Evolutionary conservation across 1,139 yeast genomes (phyloP).

Genomic region (Scheffersomyces titani): DNA sequence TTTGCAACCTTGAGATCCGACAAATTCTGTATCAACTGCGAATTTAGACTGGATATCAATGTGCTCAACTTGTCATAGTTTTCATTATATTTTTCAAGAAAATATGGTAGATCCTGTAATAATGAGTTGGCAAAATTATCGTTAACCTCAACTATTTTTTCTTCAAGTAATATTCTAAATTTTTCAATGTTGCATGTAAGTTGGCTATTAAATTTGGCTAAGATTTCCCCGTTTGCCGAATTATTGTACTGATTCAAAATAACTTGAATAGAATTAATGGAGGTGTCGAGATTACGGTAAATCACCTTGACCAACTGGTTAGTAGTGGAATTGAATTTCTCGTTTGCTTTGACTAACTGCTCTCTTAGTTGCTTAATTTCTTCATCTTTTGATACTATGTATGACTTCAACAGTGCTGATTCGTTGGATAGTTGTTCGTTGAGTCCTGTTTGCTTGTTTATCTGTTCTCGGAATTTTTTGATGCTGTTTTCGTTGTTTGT

Average conservation of each 20-base stretch:
- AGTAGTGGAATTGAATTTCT: conserved; percentile 13
- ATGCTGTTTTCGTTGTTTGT: background rate
- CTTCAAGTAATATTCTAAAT: conserved; percentile 2
- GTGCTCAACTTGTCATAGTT: conserved; percentile 8
- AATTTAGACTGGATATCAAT: conserved; percentile 7
- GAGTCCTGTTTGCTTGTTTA: background rate
- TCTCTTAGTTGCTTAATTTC: conserved; percentile 9
- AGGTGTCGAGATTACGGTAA: conserved; percentile 12
- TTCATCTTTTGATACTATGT: conserved; percentile 6
- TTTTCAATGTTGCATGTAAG: conserved; percentile 6
- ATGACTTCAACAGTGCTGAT: background rate
- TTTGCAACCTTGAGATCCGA: conserved; percentile 7
- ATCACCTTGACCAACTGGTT: conserved; percentile 13
- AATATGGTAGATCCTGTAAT: conserved; percentile 10
- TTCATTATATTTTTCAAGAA: conserved; percentile 10
- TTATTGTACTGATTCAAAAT: conserved; percentile 7
- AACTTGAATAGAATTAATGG: conserved; percentile 9
- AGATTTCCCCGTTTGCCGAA: conserved; percentile 5
- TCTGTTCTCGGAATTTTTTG: background rate
- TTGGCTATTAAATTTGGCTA: conserved; percentile 7
- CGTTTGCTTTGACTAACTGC: conserved; percentile 11
- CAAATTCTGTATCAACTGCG: conserved; percentile 3
- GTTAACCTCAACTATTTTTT: conserved; percentile 8
- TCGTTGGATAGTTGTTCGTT: background rate
- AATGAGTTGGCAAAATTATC: conserved; percentile 8